A percentile compares a stretch with the other conserved stretches of the same genome.
Conservation (phyloP, 2,329 filamentous ascomycete genomes). For the Leptographium lundbergii region DNA sequence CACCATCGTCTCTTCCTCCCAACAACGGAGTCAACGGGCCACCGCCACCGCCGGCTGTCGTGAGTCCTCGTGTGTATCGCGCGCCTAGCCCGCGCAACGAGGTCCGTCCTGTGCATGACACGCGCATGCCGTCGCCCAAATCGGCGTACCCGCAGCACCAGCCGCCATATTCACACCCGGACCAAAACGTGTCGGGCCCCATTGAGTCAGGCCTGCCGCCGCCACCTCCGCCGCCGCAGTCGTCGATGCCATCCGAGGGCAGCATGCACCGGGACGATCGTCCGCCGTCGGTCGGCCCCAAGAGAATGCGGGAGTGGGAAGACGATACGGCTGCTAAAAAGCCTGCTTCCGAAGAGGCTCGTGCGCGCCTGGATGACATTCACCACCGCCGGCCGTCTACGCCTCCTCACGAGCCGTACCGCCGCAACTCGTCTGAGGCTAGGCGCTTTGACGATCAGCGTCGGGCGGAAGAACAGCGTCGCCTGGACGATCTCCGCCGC, state of each 20-base stretch:
- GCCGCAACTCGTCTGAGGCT: constrained; percentile 65
- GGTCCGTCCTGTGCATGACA: constrained; percentile 69
- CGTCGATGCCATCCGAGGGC: constrained; percentile 49
- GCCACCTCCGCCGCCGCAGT: constrained; percentile 30
- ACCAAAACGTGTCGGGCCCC: constrained; percentile 57
- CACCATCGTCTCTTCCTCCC: constrained; percentile 31
- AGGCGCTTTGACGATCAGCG: constrained; percentile 53
- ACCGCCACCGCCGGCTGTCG: constrained; percentile 33
- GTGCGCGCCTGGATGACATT: constrained; percentile 75
- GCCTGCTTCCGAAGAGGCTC: constrained; percentile 74
- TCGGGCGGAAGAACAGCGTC: constrained; percentile 46
- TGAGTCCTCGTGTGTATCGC: constrained; percentile 51
- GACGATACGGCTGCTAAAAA: constrained; percentile 72
- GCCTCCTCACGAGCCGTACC: constrained; percentile 55
- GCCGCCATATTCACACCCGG: constrained; percentile 55
- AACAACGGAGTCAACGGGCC: constrained; percentile 31
- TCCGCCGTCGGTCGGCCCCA: constrained; percentile 67
- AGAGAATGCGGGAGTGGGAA: constrained; percentile 88
- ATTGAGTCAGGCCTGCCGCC: constrained; percentile 41
- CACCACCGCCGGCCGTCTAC: constrained; percentile 68
- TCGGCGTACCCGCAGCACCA: constrained; percentile 73
- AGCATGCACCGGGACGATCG: constrained; percentile 56
- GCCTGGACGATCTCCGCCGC: constrained; percentile 39
- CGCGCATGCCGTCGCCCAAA: constrained; percentile 81
- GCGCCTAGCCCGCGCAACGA: constrained; percentile 74